Percentiles rank a stretch among this genome's conserved stretches.
Conservation (phyloP, 768 basidiomycete genomes). For the Strobilomyces confusus region DNA sequence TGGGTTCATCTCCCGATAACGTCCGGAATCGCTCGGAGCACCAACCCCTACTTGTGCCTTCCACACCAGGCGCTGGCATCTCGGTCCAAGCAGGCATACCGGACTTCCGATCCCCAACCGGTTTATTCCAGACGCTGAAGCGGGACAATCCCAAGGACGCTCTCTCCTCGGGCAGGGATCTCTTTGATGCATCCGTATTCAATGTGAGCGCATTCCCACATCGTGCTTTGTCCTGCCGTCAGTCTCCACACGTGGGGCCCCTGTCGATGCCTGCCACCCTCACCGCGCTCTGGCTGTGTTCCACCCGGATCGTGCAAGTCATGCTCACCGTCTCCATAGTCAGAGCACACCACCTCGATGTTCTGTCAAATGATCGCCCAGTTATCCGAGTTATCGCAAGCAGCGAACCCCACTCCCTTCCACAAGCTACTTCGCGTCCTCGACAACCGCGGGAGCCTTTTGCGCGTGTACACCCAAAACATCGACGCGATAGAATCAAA, state of each 20-base stretch:
- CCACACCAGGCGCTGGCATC: slow-evolving; percentile 71
- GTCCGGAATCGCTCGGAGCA: slow-evolving; percentile 7
- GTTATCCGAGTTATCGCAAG: slow-evolving; percentile 66
- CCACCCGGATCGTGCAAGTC: not conserved
- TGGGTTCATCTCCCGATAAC: slow-evolving; percentile 37
- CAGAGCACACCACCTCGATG: slow-evolving; percentile 66
- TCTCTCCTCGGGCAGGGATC: slow-evolving; percentile 74
- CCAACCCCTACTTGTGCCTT: not conserved
- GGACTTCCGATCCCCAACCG: slow-evolving; percentile 80
- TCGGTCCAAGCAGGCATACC: slow-evolving; percentile 87
- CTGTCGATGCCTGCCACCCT: not conserved
- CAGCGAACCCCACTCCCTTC: slow-evolving; percentile 76
- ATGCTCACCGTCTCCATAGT: slow-evolving; percentile 41
- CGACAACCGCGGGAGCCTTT: slow-evolving; percentile 69
- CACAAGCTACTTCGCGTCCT: slow-evolving; percentile 71
- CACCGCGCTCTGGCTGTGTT: not conserved
- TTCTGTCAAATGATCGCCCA: slow-evolving; percentile 91
- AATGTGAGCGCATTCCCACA: slow-evolving; percentile 47
- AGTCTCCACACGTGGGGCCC: not conserved
- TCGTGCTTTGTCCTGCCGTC: slow-evolving; percentile 4
- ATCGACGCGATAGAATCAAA: slow-evolving; percentile 87
- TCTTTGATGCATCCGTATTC: slow-evolving; percentile 90
- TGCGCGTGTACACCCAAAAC: slow-evolving; percentile 91
- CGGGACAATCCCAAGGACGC: slow-evolving; percentile 71
- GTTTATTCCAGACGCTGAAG: slow-evolving; percentile 75